Conservation (phyloP, 495 filamentous ascomycete species). For the Penicillium daleae region DNA sequence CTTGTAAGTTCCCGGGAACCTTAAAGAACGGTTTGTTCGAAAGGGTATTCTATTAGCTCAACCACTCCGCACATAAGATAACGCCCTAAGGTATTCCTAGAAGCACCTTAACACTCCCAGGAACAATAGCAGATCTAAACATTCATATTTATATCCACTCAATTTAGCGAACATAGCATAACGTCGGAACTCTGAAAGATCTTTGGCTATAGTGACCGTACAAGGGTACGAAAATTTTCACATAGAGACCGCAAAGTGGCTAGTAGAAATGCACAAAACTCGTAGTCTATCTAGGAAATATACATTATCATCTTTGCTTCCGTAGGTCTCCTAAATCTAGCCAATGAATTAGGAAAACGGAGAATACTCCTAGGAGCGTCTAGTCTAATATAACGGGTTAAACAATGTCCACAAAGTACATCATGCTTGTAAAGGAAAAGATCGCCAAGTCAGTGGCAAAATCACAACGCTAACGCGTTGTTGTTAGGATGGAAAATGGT, state of each 20-base stretch:
- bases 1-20: not conserved
- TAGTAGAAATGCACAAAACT: not conserved
- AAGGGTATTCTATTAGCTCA: not conserved
- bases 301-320: not conserved
- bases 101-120: not conserved
- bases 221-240: not conserved
- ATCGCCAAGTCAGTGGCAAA: constrained; percentile 1
- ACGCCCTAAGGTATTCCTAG: too few species aligned
- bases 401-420: not conserved
- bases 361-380: constrained; percentile 3
- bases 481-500: not conserved
- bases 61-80: not conserved
- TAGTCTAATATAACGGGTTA: not conserved
- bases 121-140: not conserved
- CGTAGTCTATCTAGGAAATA: not conserved
- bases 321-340: constrained; percentile 1
- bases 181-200: not conserved
- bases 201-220: not conserved
- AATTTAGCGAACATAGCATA: not conserved
- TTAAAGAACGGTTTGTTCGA: not conserved
- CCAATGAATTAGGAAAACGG: constrained; percentile 2
- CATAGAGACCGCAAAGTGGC: not conserved
- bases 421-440: not conserved
- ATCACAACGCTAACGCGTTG: not conserved
- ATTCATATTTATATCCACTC: not conserved